These are phyloP conservation scores for Pichia insulana DNA, from an alignment of 805 yeast genomes.

Conservation along the genomic window DNA sequence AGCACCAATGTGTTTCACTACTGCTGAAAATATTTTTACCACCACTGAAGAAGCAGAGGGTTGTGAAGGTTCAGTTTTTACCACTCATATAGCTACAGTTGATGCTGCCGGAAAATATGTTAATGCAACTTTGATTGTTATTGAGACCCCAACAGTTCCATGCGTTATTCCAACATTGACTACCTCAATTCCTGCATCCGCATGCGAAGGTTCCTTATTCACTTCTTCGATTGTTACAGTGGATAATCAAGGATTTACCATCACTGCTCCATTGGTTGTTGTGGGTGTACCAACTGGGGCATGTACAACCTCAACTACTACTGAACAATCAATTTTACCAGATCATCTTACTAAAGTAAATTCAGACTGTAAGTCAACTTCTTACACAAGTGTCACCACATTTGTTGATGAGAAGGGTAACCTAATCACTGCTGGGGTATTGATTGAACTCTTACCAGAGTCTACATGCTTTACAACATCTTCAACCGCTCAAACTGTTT, in stretches of 20 bases:
- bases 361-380: neutral
- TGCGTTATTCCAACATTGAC: conserved; percentile 1
- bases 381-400: neutral
- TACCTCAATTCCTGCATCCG: neutral
- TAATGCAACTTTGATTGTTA: conserved; percentile 3
- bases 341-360: neutral
- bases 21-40: neutral
- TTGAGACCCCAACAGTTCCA: conserved; percentile 4
- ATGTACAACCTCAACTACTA: neutral
- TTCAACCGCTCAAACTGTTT: neutral
- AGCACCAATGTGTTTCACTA: conserved; percentile 1
- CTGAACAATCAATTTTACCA: neutral
- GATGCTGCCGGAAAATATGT: conserved; percentile 2
- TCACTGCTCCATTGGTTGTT: neutral
- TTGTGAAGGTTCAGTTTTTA: neutral
- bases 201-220: neutral
- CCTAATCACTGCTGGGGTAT: neutral
- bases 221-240: neutral
- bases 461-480: neutral
- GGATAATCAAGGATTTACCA: neutral
- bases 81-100: neutral
- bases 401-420: neutral
- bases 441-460: neutral
- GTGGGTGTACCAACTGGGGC: neutral
- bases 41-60: conserved; percentile 3